Evolutionary conservation across 352 stramenopile species (phyloP).

Genomic region (Phytophthora fragariaefolia): DNA sequence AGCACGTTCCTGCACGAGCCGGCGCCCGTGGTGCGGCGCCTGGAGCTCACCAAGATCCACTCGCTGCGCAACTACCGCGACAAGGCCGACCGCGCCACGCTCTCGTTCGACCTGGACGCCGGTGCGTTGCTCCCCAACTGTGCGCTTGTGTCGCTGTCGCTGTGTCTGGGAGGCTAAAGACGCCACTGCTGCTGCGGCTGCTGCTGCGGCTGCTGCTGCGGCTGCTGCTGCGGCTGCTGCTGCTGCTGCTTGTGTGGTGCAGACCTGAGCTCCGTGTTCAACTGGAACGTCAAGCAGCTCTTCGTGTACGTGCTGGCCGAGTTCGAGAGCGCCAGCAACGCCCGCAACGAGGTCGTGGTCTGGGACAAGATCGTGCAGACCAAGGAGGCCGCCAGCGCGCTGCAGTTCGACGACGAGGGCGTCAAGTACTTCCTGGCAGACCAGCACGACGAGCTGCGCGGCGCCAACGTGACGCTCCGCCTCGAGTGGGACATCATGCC

Average conservation of each 20-base stretch:
- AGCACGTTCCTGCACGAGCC: slow-evolving; percentile 76
- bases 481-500: slow-evolving; percentile 91
- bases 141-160: neutral
- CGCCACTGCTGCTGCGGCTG: too few relatives aligned
- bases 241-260: neutral
- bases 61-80: slow-evolving; percentile 87
- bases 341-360: slow-evolving; percentile 81
- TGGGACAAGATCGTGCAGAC: slow-evolving; percentile 88
- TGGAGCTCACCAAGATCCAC: slow-evolving; percentile 74
- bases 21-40: slow-evolving; percentile 57
- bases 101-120: slow-evolving; percentile 85
- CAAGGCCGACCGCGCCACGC: slow-evolving; percentile 77
- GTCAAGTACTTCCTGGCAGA: slow-evolving; percentile 88
- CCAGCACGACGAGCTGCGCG: slow-evolving; percentile 78
- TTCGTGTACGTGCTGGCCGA: slow-evolving; percentile 90
- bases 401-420: slow-evolving; percentile 69
- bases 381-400: slow-evolving; percentile 48
- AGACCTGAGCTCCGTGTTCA: slow-evolving; percentile 90
- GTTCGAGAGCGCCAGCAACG: slow-evolving; percentile 73
- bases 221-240: neutral
- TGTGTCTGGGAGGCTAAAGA: neutral
- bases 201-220: too few relatives aligned
- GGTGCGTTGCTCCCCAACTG: slow-evolving; percentile 41
- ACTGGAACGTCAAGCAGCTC: slow-evolving; percentile 92
- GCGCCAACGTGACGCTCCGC: slow-evolving; percentile 78